Evolutionary conservation across 1,284 basidiomycete species (phyloP).

Genomic region (Pseudozyma thailandica): DNA sequence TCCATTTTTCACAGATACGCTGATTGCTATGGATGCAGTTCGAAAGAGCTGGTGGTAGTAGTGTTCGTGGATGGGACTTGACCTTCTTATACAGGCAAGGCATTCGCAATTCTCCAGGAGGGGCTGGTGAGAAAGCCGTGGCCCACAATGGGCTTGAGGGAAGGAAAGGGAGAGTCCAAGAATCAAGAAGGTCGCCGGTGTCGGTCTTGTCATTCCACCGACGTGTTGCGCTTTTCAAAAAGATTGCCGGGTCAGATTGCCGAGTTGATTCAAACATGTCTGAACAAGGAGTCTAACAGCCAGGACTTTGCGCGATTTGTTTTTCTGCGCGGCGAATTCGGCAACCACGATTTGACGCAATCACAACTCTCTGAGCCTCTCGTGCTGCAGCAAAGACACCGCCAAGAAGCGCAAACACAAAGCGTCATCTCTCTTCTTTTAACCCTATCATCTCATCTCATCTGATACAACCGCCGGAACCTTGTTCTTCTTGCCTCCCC

Average conservation of each 20-base stretch:
- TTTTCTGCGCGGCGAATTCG: too few relatives aligned
- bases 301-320: background rate
- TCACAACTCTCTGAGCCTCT: too few relatives aligned
- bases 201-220: background rate
- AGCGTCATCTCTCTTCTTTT: too few relatives aligned
- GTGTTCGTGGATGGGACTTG: background rate
- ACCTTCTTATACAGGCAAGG: too few relatives aligned
- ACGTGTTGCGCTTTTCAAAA: too few relatives aligned
- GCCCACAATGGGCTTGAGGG: background rate
- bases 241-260: constrained; percentile 5
- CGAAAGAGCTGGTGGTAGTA: background rate
- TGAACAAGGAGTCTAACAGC: background rate
- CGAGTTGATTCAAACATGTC: background rate
- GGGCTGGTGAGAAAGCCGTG: background rate
- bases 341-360: background rate
- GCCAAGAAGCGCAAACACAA: too few relatives aligned
- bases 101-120: too few relatives aligned
- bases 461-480: too few relatives aligned
- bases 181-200: constrained; percentile 1
- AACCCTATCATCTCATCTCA: too few relatives aligned
- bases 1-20: constrained; percentile 6
- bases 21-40: background rate
- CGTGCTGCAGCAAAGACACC: too few relatives aligned
- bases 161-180: too few relatives aligned
- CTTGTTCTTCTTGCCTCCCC: too few relatives aligned